A percentile compares a stretch with the other conserved stretches of the same genome.
Evolutionary conservation across 768 basidiomycete species (phyloP).

Genomic region (Daedaleopsis nitida): DNA sequence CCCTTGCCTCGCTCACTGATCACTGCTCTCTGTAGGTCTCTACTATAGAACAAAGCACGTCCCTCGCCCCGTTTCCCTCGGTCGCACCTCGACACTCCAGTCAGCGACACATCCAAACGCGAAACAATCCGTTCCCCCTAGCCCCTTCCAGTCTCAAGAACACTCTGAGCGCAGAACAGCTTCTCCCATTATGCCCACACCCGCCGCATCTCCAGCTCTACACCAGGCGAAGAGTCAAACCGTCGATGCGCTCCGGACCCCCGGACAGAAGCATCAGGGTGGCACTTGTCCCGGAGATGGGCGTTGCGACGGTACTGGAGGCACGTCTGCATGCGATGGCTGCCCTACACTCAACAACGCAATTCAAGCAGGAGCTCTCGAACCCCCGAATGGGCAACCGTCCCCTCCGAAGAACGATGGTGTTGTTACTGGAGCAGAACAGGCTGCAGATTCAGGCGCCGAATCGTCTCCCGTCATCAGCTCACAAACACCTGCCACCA

Average conservation of each 20-base stretch:
- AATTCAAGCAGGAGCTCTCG: constrained; percentile 19
- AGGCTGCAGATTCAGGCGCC: constrained; percentile 13
- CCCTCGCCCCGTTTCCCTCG: constrained; percentile 67
- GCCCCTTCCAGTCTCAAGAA: constrained; percentile 15
- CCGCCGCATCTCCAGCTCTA: constrained; percentile 26
- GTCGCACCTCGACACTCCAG: constrained; percentile 29
- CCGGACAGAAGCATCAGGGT: constrained; percentile 18
- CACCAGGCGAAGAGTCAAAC: constrained; percentile 21
- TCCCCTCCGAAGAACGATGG: constrained; percentile 42
- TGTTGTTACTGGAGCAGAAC: constrained; percentile 20
- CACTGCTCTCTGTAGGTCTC: constrained; percentile 54
- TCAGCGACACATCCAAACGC: constrained; percentile 33
- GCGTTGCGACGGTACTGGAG: constrained; percentile 96
- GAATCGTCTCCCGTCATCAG: constrained; percentile 20
- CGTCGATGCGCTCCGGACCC: background rate
- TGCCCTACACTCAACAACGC: constrained; percentile 97
- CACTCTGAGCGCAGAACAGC: constrained; percentile 19
- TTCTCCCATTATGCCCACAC: constrained; percentile 26
- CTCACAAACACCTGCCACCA: constrained; percentile 21
- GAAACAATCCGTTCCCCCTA: constrained; percentile 31
- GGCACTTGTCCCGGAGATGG: constrained; percentile 99
- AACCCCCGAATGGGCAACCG: constrained; percentile 11
- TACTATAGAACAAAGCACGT: constrained; percentile 84
- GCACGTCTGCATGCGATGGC: constrained; percentile 88
- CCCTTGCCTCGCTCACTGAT: constrained; percentile 35